phyloP scores from a whole-genome alignment of 108 stramenopile genomes.

The Nitzschia sp. region DNA sequence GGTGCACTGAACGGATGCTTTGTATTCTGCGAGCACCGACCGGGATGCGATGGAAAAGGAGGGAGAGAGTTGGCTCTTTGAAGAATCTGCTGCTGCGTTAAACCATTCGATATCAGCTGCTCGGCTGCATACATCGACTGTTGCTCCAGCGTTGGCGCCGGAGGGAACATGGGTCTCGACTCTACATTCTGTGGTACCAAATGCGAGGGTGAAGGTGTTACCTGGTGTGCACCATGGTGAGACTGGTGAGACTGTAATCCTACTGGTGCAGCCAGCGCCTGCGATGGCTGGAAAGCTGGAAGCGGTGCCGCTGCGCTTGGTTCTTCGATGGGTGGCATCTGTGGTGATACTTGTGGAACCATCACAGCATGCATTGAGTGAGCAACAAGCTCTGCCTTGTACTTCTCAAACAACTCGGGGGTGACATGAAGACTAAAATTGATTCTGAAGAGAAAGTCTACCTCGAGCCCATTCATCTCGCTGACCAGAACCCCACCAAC shows the following conservation, averaged over 20 bases:
- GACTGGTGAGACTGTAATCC: not conserved
- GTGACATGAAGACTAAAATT: slow-evolving; percentile 94
- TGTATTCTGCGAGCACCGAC: not conserved
- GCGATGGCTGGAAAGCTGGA: not conserved
- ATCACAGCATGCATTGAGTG: slow-evolving; percentile 37
- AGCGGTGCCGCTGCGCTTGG: not conserved
- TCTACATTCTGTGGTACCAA: not conserved
- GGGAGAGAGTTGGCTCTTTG: slow-evolving; percentile 36
- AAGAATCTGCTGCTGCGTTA: slow-evolving; percentile 19
- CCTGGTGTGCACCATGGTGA: not conserved
- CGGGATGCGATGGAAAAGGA: slow-evolving; percentile 9
- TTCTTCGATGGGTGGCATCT: slow-evolving; percentile 19
- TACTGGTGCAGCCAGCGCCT: not conserved
- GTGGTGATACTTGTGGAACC: slow-evolving; percentile 9
- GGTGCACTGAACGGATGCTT: slow-evolving; percentile 37
- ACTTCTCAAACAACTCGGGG: slow-evolving; percentile 83
- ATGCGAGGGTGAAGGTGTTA: slow-evolving; percentile 12
- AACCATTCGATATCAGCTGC: slow-evolving; percentile 8
- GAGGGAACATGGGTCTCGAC: not conserved
- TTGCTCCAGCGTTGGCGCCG: not conserved
- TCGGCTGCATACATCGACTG: slow-evolving; percentile 11
- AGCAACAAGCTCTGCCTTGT: slow-evolving; percentile 76
- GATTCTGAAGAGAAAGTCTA: slow-evolving; percentile 94
- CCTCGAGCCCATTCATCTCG: slow-evolving; percentile 94
- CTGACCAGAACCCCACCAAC: slow-evolving; percentile 86